Conservation (phyloP, 257 asterid species). For the Petunia secreta region DNA sequence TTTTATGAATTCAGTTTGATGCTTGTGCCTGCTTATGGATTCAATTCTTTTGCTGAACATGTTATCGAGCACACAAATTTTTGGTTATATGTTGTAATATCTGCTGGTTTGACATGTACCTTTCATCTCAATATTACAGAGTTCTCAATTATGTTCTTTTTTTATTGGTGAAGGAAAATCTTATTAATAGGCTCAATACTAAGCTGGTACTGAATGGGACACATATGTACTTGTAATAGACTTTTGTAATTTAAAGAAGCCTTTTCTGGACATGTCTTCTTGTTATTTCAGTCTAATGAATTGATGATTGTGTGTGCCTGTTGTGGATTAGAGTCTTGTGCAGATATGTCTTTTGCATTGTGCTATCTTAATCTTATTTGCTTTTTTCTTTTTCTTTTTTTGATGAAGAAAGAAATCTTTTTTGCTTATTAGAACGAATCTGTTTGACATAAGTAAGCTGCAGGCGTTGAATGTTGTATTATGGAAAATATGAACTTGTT, state of each 20-base stretch:
- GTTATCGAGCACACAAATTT: background rate
- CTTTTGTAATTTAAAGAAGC: background rate
- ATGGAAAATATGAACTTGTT: background rate
- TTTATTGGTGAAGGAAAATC: no score
- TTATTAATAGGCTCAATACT: no score
- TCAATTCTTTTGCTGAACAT: background rate
- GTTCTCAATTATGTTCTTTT: no score
- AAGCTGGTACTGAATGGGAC: no score
- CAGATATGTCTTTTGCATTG: background rate
- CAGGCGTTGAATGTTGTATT: background rate
- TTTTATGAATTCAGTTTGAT: background rate
- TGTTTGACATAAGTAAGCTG: slow-evolving; percentile 15
- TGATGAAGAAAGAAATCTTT: no score
- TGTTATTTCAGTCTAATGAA: background rate
- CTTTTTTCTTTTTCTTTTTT: no score
- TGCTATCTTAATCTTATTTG: slow-evolving; percentile 16
- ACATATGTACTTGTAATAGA: slow-evolving; percentile 46
- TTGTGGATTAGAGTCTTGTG: background rate
- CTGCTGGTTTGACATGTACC: slow-evolving; percentile 98
- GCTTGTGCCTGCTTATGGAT: background rate
- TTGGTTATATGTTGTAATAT: slow-evolving; percentile 25
- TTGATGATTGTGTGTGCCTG: background rate
- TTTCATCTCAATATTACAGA: slow-evolving; percentile 76
- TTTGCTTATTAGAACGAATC: background rate
- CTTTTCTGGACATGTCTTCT: background rate